A percentile compares a stretch with the other conserved stretches of the same genome.
Evolutionary conservation across 2,329 filamentous ascomycete genomes (phyloP).

Genomic region (Diaporthe sp.): DNA sequence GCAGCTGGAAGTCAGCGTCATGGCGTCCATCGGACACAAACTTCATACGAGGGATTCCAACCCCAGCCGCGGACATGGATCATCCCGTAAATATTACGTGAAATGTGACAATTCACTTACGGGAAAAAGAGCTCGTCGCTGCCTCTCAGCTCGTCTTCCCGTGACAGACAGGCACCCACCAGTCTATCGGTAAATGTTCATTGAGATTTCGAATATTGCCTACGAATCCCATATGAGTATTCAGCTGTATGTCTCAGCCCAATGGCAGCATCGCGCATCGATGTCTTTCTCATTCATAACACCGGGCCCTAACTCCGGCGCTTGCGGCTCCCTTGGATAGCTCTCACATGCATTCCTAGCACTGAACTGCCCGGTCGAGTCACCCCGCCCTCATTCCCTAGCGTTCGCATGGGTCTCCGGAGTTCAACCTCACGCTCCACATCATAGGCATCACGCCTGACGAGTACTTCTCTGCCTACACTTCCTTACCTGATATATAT

Average conservation of each 20-base stretch:
- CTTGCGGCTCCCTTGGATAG: background rate
- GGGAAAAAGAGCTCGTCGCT: background rate
- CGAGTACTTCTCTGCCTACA: background rate
- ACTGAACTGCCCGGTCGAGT: background rate
- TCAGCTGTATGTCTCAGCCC: too few relatives aligned
- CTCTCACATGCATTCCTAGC: background rate
- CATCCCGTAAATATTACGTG: background rate
- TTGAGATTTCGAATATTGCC: fast-evolving
- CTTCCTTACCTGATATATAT: background rate
- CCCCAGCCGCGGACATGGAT: background rate
- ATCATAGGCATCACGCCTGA: background rate
- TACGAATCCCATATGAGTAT: background rate
- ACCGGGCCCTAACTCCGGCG: background rate
- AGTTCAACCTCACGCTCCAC: background rate
- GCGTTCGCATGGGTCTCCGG: background rate
- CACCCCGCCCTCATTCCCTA: background rate
- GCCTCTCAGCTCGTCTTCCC: background rate
- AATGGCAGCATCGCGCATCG: background rate
- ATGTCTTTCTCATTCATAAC: background rate
- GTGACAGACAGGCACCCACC: background rate
- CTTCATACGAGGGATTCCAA: background rate
- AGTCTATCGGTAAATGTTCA: fast-evolving
- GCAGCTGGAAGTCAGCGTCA: background rate
- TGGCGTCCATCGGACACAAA: background rate
- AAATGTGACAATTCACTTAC: background rate